Evolutionary conservation across 495 filamentous ascomycete species (phyloP), one percentile per base, ranked within the genome.

Genomic region (Xylaria bambusicola): DNA sequence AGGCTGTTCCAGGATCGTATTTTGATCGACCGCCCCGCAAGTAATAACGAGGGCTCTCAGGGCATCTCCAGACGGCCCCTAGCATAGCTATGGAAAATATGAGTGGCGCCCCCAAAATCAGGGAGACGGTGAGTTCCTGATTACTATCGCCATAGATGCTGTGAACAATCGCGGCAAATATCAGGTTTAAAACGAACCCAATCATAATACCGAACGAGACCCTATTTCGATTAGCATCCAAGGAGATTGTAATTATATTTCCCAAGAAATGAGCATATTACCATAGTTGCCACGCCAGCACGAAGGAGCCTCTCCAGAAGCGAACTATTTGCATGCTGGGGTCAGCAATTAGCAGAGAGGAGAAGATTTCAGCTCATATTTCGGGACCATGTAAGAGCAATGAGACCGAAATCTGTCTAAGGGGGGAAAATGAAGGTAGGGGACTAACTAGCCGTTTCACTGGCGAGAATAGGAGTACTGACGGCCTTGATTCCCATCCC

Each of bases 401-500:
- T n/a, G n/a, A n/a, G n/a, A n/a, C n/a, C n/a, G n/a, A n/a, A n/a
- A n/a, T n/a, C n/a, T n/a, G n/a, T n/a, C n/a, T n/a, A n/a, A n/a
- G n/a, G n/a, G n/a, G n/a, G n/a, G n/a, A n/a, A n/a, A n/a, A n/a
- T n/a, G n/a, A n/a, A n/a, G n/a, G n/a, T n/a, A n/a, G n/a, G n/a
- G n/a, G n/a, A n/a, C n/a, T n/a, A n/a, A n/a, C n/a, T n/a, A n/a
- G 70, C 67, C 1, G 70, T 70, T 58, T 72, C 70, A 9, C 66
- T 66, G 5, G 70, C 70, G 2, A 72, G 51, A 12, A 72, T 68
- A n/a, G 70, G 67, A 6, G 70, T 68, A 29, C 61, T 66, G 17
- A 70, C 68, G 7, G 70, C 70, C 56, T 72, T 72, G 10, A 72
- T 35, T 6, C 70, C 70, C 70, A 72, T 72, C 5, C 68, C 69